Evolutionary conservation across 73 alveolate species (phyloP), one percentile per base, ranked within the genome.

Genomic region (Stentor coeruleus): DNA sequence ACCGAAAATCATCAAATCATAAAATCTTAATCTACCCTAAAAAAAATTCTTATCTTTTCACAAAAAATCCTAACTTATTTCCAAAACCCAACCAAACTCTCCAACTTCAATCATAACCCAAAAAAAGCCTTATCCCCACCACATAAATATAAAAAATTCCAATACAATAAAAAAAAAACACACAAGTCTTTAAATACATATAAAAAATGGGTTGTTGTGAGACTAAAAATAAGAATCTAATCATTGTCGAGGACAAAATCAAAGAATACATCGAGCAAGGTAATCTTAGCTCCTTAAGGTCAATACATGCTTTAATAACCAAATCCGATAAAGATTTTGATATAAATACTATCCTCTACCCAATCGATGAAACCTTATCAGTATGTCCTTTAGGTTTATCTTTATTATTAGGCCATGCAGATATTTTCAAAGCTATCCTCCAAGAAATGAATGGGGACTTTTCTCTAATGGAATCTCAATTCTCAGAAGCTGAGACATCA

Each of bases 141-240:
- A n/a, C n/a, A n/a, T n/a, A n/a, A n/a, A n/a, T n/a, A n/a, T n/a
- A n/a, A n/a, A n/a, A n/a, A n/a, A n/a, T n/a, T n/a, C n/a, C n/a
- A n/a, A n/a, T n/a, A n/a, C n/a, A n/a, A n/a, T n/a, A n/a, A n/a
- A n/a, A n/a, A n/a, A n/a, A n/a, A n/a, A n/a, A n/a, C n/a, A n/a
- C n/a, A n/a, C n/a, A n/a, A n/a, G n/a, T n/a, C n/a, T n/a, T n/a
- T n/a, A 49, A 49, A 49, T 49, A 11, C 66, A 49, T 49, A 6
- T 11, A 49, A 49, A 49, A 49, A 49, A 49, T 49, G 66, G 66
- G 66, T 49, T 49, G 66, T 20, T 49, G 66, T 49, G 66, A 49
- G 20, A 20, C 66, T 11, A 49, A 49, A 49, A 6, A 49, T 6
- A 49, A 20, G n/a, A n/a, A n/a, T n/a, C n/a, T n/a, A n/a, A n/a